These are phyloP conservation scores for Saccharomycopsis schoenii DNA, from an alignment of 805 yeast genomes.

Conservation along the genomic window DNA sequence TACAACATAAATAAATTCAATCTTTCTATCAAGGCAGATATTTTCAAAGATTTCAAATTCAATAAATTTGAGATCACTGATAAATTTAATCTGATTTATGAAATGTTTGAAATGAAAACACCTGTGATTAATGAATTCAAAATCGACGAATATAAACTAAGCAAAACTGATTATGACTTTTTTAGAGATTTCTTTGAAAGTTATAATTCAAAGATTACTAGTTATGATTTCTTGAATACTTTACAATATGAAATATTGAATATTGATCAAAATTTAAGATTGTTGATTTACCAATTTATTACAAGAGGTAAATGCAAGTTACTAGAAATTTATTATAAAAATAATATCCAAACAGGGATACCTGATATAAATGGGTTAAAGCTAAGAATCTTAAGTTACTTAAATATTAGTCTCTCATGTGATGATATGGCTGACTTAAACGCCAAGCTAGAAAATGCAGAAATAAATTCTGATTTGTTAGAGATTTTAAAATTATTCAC, in stretches of 20 bases:
- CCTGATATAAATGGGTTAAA: background rate
- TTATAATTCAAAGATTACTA: background rate
- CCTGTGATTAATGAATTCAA: slow-evolving; percentile 11
- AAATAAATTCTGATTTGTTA: slow-evolving; percentile 12
- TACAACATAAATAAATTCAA: slow-evolving; percentile 17
- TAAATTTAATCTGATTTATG: slow-evolving; percentile 11
- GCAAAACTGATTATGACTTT: background rate
- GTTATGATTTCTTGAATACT: background rate
- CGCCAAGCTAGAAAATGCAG: background rate
- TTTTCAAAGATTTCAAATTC: slow-evolving; percentile 15
- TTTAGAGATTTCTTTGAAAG: background rate
- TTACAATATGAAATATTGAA: background rate
- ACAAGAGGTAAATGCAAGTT: background rate
- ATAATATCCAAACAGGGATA: background rate
- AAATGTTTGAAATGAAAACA: slow-evolving; percentile 8
- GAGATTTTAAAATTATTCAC: slow-evolving; percentile 16
- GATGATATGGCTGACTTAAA: slow-evolving; percentile 12
- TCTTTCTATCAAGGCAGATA: slow-evolving; percentile 15
- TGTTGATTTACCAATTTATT: background rate
- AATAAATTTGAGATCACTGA: slow-evolving; percentile 9
- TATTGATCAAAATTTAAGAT: background rate
- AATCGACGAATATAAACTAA: background rate
- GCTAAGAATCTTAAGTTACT: background rate
- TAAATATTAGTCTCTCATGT: background rate
- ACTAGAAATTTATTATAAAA: background rate